Evolutionary conservation across 257 asterid species (phyloP).

Genomic region (Fraxinus cuspidata): DNA sequence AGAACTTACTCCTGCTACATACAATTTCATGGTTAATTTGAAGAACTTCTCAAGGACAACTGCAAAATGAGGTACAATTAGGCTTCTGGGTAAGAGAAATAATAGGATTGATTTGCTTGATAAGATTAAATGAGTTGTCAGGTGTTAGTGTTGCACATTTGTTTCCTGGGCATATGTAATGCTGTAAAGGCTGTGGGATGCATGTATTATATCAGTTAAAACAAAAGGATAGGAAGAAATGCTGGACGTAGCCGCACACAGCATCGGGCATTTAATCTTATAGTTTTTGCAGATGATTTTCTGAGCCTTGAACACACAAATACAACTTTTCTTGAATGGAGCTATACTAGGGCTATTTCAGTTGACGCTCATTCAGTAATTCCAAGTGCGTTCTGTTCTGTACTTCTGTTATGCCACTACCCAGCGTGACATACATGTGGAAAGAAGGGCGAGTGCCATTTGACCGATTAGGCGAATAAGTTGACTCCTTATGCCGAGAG

Average conservation of each 20-base stretch:
- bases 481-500: neutral
- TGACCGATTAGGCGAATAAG: neutral
- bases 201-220: too few relatives aligned
- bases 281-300: neutral
- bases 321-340: neutral
- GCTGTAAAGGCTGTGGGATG: neutral
- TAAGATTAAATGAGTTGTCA: neutral
- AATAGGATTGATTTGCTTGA: neutral
- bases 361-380: neutral
- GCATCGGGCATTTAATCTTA: neutral
- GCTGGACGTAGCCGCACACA: neutral
- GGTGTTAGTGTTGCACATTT: neutral
- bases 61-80: neutral
- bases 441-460: neutral
- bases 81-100: neutral
- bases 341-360: neutral
- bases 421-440: neutral
- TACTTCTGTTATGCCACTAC: neutral
- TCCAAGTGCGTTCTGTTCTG: neutral
- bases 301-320: neutral
- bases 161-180: neutral
- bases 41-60: too few relatives aligned
- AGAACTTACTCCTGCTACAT: neutral
- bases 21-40: neutral
- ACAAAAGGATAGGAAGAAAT: neutral